Evolutionary conservation across 2,329 filamentous ascomycete genomes (phyloP), one percentile per base, ranked within the genome.

Genomic region (Neonectria faginata): DNA sequence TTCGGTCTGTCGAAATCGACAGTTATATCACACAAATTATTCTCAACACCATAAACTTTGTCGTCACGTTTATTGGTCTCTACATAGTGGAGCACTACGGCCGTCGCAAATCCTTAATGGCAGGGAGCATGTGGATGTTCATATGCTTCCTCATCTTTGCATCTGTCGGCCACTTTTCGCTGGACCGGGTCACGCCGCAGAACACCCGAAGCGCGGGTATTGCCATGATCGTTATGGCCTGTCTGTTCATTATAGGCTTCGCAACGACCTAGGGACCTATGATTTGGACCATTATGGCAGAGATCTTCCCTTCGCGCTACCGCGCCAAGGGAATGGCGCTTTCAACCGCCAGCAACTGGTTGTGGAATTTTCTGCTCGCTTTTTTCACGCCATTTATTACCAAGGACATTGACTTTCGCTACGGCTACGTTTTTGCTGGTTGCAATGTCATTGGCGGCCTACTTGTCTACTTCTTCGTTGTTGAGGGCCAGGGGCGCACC

Each of bases 321-420:
- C 82, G 88, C 41, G 87, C 87, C 3, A 84, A 85, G 73, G 85
- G 83, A 31, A 89, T 89, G 83, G 87, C 86, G 2, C 75, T 90
- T 2, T 83, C 86, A 0, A 90, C 88, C 0, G 84, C 86, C 0
- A 85, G 83, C 70, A 91, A 91, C 77, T 91, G 89, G 89, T 81
- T 84, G 33, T 92, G 89, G 89, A 92, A 93, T 77, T 94, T 94
- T 79, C 83, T 92, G 68, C 85, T 89, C 65, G 88, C 87, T 0
- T 94, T 94, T 82, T 93, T 93, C 81, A 93, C 92, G 0, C 90
- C 92, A 0, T 94, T 93, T 78, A 94, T 94, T 74, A 91, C 89
- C 0, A 80, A 83, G 0, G 86, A 86, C 3, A 94, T 94, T 59
- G 86, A 91, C 69, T 94, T 91, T 78, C 84, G 84, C 1, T 92